Evolutionary conservation across 192 early-diverging fungal genomes (phyloP), one percentile per base, ranked within the genome.

Genomic region (Podila minutissima): DNA sequence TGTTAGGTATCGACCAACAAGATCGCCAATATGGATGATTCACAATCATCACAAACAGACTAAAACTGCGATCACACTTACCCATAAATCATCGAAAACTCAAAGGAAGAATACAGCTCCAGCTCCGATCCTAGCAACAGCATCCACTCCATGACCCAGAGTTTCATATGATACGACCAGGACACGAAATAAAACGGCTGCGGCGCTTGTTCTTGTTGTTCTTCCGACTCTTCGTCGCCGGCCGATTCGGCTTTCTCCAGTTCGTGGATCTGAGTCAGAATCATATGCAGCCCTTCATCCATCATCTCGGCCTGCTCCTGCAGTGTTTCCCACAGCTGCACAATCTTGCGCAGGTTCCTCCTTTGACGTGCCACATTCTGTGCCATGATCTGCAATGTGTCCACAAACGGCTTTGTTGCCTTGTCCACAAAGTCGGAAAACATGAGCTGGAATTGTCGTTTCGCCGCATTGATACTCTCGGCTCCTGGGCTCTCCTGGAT

Each of bases 91-190:
- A 90, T 91, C 7, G 84, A 57, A 59, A 85, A 87, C 73, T 93
- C 92, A 74, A 90, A 85, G 8, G 62, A 19, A n/a, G 88, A 86
- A 71, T 92, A 93, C 1, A 93, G 77, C 51, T 92, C 92, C 1
- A 92, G 66, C 59, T 93, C 92, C 78, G 91, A 92, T 9, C 92
- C 92, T 1, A 92, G 68, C 29, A 86, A 64, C 17, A 93, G 57
- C 62, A 89, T 67, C 11, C 82, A 78, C 48, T 89, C 86, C 75
- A 92, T 79, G 61, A 90, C 74, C 24, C 63, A 83, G 2, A 92
- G 71, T 66, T 92, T 92, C 41, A 84, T 82, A 51, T 90, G 83
- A 72, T 89, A 92, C 13, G 84, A 85, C 92, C 92, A 93, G 0
- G 85, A 88, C 5, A 91, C 92, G 20, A 93, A 83, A 57, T 88